Percentiles rank a stretch among this genome's conserved stretches.
Conservation (phyloP, 2,329 filamentous ascomycete genomes). For the Huntiella bhutanensis region DNA sequence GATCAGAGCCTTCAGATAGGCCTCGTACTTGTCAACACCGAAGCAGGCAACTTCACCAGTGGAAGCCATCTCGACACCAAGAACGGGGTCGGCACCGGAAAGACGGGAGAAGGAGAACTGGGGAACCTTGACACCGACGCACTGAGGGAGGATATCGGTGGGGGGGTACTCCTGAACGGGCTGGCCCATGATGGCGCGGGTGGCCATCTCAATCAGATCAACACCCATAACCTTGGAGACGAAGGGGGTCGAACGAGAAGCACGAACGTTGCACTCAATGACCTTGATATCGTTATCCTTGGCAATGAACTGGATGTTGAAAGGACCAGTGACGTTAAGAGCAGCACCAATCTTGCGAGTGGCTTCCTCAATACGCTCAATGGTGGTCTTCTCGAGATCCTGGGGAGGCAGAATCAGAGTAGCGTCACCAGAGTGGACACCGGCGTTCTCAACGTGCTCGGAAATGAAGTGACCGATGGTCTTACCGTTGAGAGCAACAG, state of each 20-base stretch:
- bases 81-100: slow-evolving; percentile 84
- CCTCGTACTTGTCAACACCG: slow-evolving; percentile 88
- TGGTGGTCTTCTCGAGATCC: slow-evolving; percentile 76
- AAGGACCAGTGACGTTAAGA: slow-evolving; percentile 87
- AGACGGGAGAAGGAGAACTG: slow-evolving; percentile 98
- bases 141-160: slow-evolving; percentile 55
- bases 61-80: slow-evolving; percentile 97
- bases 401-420: slow-evolving; percentile 90
- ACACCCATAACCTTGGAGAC: slow-evolving; percentile 98
- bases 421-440: slow-evolving; percentile 94
- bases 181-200: slow-evolving; percentile 81
- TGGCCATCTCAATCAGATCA: slow-evolving; percentile 95
- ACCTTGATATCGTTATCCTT: slow-evolving; percentile 99
- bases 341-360: slow-evolving; percentile 89
- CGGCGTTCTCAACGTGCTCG: slow-evolving; percentile 95
- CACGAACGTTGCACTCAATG: slow-evolving; percentile 95
- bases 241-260: slow-evolving; percentile 91
- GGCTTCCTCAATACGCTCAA: slow-evolving; percentile 79
- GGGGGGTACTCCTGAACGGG: slow-evolving; percentile 69
- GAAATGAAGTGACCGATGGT: slow-evolving; percentile 95
- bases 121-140: slow-evolving; percentile 92
- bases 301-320: slow-evolving; percentile 98
- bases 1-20: slow-evolving; percentile 87
- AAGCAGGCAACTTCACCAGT: slow-evolving; percentile 97
- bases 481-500: slow-evolving; percentile 73